phyloP scores from a whole-genome alignment of 108 stramenopile species.

The Phaeodactylum tricornutum region DNA sequence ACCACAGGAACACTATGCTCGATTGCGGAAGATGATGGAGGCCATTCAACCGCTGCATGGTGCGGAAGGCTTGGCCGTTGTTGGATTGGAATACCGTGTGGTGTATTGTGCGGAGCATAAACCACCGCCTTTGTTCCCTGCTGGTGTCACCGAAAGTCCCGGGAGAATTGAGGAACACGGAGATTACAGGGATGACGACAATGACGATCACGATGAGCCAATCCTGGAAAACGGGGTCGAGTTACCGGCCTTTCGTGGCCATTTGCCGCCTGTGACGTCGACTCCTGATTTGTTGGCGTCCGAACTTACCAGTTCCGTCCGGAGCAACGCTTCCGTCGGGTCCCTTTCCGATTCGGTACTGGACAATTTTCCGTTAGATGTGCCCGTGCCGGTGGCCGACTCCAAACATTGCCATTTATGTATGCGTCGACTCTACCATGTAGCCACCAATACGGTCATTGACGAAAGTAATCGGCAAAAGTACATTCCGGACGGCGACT shows the following conservation, averaged over 20 bases:
- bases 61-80: constrained; percentile 34
- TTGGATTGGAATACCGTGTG: constrained; percentile 51
- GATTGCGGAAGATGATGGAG: constrained; percentile 8
- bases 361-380: not conserved
- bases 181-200: not conserved
- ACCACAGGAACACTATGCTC: constrained; percentile 19
- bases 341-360: not conserved
- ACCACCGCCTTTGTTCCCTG: too few relatives aligned
- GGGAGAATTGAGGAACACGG: constrained; percentile 8
- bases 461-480: constrained; percentile 41
- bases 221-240: not conserved
- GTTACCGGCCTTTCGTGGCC: not conserved
- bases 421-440: constrained; percentile 39
- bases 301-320: not conserved
- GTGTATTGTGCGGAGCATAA: constrained; percentile 26
- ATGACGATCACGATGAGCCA: not conserved
- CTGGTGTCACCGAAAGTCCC: not conserved
- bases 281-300: not conserved
- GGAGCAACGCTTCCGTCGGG: not conserved
- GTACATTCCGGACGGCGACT: constrained; percentile 60
- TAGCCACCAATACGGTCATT: constrained; percentile 37
- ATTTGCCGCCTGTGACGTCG: not conserved
- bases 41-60: constrained; percentile 20
- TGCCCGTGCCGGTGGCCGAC: too few relatives aligned
- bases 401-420: not conserved